phyloP scores from a whole-genome alignment of 345 rosid genomes.

The Citrus maxima region DNA sequence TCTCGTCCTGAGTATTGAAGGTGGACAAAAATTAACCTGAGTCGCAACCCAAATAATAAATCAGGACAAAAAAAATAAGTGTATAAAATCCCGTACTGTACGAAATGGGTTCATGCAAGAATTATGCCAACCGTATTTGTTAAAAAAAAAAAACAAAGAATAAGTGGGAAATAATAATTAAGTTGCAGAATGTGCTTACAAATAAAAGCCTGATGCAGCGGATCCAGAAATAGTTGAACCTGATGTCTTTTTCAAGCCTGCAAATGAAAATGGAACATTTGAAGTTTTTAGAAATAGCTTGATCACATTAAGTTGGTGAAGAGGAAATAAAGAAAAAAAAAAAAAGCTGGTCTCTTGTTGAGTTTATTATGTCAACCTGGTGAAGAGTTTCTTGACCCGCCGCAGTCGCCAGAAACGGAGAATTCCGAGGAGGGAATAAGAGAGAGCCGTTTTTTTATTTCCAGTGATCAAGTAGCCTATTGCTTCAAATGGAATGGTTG shows the following conservation, averaged over 20 bases:
- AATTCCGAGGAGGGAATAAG: conserved; percentile 60
- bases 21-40: too few species aligned
- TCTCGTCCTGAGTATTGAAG: too few species aligned
- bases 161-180: too few species aligned
- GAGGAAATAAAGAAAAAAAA: too few species aligned
- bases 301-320: background rate
- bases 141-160: too few species aligned
- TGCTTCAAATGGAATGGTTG: conserved; percentile 76
- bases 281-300: background rate
- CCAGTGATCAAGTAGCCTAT: conserved; percentile 66
- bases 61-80: too few species aligned
- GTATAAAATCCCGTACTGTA: too few species aligned
- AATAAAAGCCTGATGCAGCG: conserved; percentile 65
- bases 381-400: conserved; percentile 74
- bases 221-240: conserved; percentile 79
- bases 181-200: conserved; percentile 35
- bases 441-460: conserved; percentile 34
- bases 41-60: too few species aligned
- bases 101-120: too few species aligned
- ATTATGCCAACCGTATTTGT: too few species aligned
- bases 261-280: background rate
- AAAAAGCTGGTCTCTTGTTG: too few species aligned
- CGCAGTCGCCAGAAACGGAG: conserved; percentile 89
- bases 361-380: conserved; percentile 39
- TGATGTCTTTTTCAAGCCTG: conserved; percentile 92